Base-by-base conservation (phyloP, 2,329 filamentous ascomycete genomes). In the Claviceps citrina region DNA sequence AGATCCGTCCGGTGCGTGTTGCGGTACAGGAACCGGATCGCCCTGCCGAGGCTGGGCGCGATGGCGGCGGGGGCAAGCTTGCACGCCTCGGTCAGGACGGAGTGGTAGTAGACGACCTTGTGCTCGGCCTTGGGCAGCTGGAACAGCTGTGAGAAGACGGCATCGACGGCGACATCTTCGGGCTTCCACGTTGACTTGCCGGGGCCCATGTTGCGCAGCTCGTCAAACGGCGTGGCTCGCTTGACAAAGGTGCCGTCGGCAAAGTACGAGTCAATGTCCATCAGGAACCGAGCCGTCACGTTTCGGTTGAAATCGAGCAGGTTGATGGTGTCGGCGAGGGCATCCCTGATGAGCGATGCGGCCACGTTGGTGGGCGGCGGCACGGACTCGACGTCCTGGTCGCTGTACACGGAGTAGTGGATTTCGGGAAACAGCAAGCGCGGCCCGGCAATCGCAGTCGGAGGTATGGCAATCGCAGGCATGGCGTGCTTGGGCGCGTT, bases 21-120 rank as follows among this genome's bases (percentile, higher is more conserved):
- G 46, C 83, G 76, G 65, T 94, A 98, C 46, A 95, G 67, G 53
- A 81, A 93, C 40, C 91, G 76, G 51, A 98, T 98, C 8, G 89
- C 91, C 60, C 91, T 75, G 40, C 91, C 91, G 31, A 98, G 67
- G 55, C 84, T 93, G 1, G 91, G 91, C 2, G 91, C 91, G 50
- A 98, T 91, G n/a, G 91, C 91, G 13, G 84, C 86, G 2, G 91
- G 91, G 0, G 87, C 89, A 50, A 96, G 78, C 64, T 94, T 96
- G 67, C 91, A 98, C 43, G 85, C 78, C 59, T 98, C 89, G 0
- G 89, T 96, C 37, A 98, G 76, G 3, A 96, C 78, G 0, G 87
- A 82, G 60, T 98, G 91, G 59, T 95, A 98, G 62, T 94, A 98
- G 8, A 98, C 84, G 1, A 94, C 70, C 61, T 95, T 95, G 63